Evolutionary conservation across 78 protist species (phyloP), one percentile per base, ranked within the genome.

Genomic region (Salpingoeca rosetta): DNA sequence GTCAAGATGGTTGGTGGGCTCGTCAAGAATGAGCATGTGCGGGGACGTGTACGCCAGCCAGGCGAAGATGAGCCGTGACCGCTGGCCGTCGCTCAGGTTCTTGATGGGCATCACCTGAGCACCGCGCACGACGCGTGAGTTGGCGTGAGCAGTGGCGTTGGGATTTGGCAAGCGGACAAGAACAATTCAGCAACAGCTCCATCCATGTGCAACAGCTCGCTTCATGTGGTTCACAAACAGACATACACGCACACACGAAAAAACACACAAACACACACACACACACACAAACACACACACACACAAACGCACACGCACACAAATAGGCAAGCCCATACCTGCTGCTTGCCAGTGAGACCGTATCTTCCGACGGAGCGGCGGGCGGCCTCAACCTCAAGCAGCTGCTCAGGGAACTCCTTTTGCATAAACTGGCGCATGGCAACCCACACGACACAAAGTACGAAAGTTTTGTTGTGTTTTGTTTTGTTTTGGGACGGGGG

Each of bases 1-100:
- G 82, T 96, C 98, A 43, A 96, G 84, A 74, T 93, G 95, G 88
- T 96, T 96, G 2, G 97, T 94, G n/a, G 98, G 98, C 91, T 96
- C 98, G 81, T 96, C 98, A 25, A 96, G 92, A 41, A 93, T 81
- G 36, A 96, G 87, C 31, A 74, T 12, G 65, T 75, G 79, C 0
- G 80, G 74, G 12, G 28, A 0, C 44, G 81, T 88, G 7, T 76
- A 51, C 11, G 88, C 83, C 85, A 91, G 81, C 57, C 82, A 31
- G 80, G 87, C 82, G 38, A 92, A 87, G 40, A 87, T 81, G 31
- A 92, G 74, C 65, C 94, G 85, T 38, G 85, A 44, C 80, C 86
- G 86, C 75, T 85, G 86, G 37, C 94, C 94, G 56, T 88, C 94
- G 38, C 83, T 51, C 82, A 92, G 89, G 45, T 85, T 76, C 74